Conservation (phyloP, 2,329 filamentous ascomycete genomes). For the Phoma sp. region DNA sequence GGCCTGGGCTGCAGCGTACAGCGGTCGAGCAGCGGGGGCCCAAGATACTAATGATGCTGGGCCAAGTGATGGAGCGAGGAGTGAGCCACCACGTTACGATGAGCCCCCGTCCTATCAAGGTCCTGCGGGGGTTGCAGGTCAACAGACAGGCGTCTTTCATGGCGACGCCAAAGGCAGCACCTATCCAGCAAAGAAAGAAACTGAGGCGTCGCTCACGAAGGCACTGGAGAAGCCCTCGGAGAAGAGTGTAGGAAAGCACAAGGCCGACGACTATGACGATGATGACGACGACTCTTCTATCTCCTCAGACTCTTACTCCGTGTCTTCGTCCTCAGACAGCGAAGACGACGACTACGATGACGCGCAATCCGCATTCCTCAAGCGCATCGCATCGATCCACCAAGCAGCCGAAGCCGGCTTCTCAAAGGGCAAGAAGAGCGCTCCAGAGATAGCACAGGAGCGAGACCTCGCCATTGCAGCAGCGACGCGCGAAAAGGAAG, state of each 20-base stretch:
- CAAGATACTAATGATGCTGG: constrained; percentile 4
- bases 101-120: constrained; percentile 24
- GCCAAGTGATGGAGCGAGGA: constrained; percentile 8
- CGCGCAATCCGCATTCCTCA: constrained; percentile 16
- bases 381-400: constrained; percentile 35
- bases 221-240: not conserved
- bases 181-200: not conserved
- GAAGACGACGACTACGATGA: constrained; percentile 20
- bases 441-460: constrained; percentile 28
- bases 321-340: constrained; percentile 20
- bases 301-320: constrained; percentile 30
- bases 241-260: constrained; percentile 1
- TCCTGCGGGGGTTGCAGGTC: constrained; percentile 12
- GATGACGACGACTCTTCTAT: constrained; percentile 30
- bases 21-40: not conserved
- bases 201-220: constrained; percentile 3
- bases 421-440: constrained; percentile 34
- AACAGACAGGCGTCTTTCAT: constrained; percentile 28
- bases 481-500: constrained; percentile 27
- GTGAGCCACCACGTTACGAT: constrained; percentile 15
- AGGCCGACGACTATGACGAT: constrained; percentile 11
- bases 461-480: constrained; percentile 34
- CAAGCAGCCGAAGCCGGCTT: constrained; percentile 20
- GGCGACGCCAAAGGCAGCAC: constrained; percentile 12
- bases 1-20: constrained; percentile 5